Evolutionary conservation across 192 early-diverging fungal species (phyloP).

Genomic region (Mortierella antarctica): DNA sequence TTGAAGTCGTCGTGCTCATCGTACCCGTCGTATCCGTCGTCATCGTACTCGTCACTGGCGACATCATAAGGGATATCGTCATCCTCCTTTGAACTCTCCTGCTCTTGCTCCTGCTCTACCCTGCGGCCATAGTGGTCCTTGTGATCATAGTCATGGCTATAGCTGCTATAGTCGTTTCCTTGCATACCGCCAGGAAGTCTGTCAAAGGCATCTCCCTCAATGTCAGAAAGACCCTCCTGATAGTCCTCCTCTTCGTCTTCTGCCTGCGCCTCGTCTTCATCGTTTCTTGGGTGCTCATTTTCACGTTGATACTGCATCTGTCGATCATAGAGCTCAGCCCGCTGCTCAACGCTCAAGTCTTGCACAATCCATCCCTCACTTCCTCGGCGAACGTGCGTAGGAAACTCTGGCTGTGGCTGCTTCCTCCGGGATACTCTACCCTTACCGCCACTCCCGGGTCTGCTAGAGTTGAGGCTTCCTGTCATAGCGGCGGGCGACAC

Average conservation of each 20-base stretch:
- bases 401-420: constrained; percentile 8
- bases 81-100: constrained; percentile 18
- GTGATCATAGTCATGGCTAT: constrained; percentile 5
- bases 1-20: constrained; percentile 1
- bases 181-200: constrained; percentile 44
- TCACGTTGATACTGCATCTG: constrained; percentile 53
- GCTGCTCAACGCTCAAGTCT: constrained; percentile 51
- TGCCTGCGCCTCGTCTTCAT: constrained; percentile 4
- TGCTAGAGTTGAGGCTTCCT: neutral
- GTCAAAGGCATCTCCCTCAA: constrained; percentile 21
- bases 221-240: constrained; percentile 45
- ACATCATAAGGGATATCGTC: constrained; percentile 45
- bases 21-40: constrained; percentile 29
- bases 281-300: constrained; percentile 26
- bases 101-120: neutral
- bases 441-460: neutral
- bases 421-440: neutral
- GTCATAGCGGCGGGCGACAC: too few species aligned
- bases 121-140: constrained; percentile 3
- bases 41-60: constrained; percentile 46
- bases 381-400: constrained; percentile 50
- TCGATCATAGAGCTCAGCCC: constrained; percentile 55
- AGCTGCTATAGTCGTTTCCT: neutral
- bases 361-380: constrained; percentile 54
- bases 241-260: constrained; percentile 31